Evolutionary conservation across 495 filamentous ascomycete genomes (phyloP).

Genomic region (Penicillium silybi): DNA sequence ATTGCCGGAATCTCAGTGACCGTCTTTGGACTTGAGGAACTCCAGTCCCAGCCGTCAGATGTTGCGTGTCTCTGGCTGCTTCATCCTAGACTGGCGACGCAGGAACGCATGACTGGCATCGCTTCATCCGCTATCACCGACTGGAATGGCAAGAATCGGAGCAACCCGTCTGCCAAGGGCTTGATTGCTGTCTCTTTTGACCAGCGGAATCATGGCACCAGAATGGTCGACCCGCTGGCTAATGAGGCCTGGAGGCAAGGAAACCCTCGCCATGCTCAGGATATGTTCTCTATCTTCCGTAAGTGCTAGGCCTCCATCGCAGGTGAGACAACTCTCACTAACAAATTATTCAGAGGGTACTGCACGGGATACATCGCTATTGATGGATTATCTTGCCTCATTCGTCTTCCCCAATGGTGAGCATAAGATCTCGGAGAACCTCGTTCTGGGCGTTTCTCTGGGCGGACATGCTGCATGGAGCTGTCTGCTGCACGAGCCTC

Average conservation of each 20-base stretch:
- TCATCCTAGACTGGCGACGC: constrained; percentile 66
- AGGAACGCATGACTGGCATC: constrained; percentile 64
- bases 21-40: constrained; percentile 75
- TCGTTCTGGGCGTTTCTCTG: constrained; percentile 77
- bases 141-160: constrained; percentile 49
- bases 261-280: constrained; percentile 78
- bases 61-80: constrained; percentile 83
- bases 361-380: constrained; percentile 63
- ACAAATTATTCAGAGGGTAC: constrained; percentile 56
- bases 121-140: constrained; percentile 52
- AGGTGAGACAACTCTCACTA: background rate
- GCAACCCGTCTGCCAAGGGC: constrained; percentile 33
- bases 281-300: constrained; percentile 74
- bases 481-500: constrained; percentile 68
- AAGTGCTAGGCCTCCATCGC: constrained; percentile 18
- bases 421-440: constrained; percentile 58
- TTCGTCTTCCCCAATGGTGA: constrained; percentile 62
- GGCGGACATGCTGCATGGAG: constrained; percentile 91
- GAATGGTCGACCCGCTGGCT: constrained; percentile 52
- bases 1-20: constrained; percentile 75
- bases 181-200: constrained; percentile 83
- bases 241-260: constrained; percentile 78
- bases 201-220: constrained; percentile 81
- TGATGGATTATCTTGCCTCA: constrained; percentile 70
- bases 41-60: constrained; percentile 44